These are phyloP conservation scores for Cenchrus purpureus DNA, from an alignment of 176 grass and related monocot genomes.

Conservation along the genomic window DNA sequence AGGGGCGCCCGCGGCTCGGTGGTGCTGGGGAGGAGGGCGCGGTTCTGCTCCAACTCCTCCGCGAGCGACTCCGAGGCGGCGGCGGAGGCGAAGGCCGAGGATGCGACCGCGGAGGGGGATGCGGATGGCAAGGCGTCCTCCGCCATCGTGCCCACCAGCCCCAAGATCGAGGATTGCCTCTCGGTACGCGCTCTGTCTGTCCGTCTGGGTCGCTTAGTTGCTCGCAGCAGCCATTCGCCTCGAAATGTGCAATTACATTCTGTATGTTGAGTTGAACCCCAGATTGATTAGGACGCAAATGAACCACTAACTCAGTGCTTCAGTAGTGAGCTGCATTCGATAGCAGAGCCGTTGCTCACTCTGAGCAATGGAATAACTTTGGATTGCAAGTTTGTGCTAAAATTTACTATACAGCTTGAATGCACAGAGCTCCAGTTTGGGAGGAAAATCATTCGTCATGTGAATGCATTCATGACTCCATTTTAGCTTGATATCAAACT, in stretches of 20 bases:
- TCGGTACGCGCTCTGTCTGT: conserved; percentile 46
- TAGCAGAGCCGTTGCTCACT: neutral
- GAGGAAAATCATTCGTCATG: neutral
- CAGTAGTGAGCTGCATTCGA: neutral
- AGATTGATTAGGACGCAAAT: neutral
- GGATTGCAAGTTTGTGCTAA: neutral
- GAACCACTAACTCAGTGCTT: conserved; percentile 13
- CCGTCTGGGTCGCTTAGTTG: conserved; percentile 5
- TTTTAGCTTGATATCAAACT: conserved; percentile 14
- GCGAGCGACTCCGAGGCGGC: conserved; percentile 50
- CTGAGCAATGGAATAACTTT: neutral
- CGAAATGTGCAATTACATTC: conserved; percentile 12
- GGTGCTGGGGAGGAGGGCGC: conserved; percentile 48
- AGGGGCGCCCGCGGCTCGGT: conserved; percentile 39
- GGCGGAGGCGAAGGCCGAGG: conserved; percentile 51
- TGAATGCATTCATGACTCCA: conserved; percentile 6
- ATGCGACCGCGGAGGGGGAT: conserved; percentile 49
- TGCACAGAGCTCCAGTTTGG: neutral
- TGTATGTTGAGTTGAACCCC: neutral
- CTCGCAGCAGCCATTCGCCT: neutral
- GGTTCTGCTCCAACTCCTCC: conserved; percentile 70
- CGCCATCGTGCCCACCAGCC: conserved; percentile 69
- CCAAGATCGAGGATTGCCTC: conserved; percentile 66
- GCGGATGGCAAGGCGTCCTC: conserved; percentile 62
- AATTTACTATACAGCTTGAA: neutral